These are phyloP conservation scores for Pouteria glomerata DNA, from an alignment of 148 eudicot species.

Conservation along the genomic window DNA sequence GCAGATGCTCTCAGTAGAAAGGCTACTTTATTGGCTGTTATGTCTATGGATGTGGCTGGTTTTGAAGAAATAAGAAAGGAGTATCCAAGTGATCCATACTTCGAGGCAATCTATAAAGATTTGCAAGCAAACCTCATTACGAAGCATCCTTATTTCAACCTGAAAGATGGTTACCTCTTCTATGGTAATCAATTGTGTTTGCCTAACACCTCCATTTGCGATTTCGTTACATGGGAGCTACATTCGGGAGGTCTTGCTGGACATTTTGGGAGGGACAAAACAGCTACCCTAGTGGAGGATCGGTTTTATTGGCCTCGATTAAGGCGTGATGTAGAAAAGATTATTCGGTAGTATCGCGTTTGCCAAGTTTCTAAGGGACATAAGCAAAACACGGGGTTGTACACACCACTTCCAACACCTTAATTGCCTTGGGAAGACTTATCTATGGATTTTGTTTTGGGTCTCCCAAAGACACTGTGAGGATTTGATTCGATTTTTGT, in stretches of 20 bases:
- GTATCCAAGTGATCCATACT: too few relatives aligned
- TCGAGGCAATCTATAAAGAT: not conserved
- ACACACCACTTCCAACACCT: not conserved
- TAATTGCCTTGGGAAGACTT: not conserved
- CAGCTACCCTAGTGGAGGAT: not conserved
- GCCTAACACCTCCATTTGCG: not conserved
- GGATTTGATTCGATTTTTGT: not conserved
- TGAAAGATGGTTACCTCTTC: conserved; percentile 5
- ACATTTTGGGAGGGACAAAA: not conserved
- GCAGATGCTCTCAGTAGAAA: not conserved
- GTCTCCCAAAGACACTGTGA: not conserved
- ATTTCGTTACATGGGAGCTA: not conserved
- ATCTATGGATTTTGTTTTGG: not conserved
- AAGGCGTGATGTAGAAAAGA: not conserved
- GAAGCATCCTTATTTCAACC: not conserved
- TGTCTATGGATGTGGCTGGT: not conserved
- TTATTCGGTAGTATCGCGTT: not conserved
- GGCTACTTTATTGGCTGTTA: not conserved
- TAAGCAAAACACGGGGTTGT: not conserved
- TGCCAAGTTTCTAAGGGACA: not conserved
- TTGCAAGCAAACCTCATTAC: not conserved
- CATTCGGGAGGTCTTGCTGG: not conserved
- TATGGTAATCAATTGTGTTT: not conserved
- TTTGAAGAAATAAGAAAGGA: not conserved
- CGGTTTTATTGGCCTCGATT: not conserved